Evolutionary conservation across 2,329 filamentous ascomycete species (phyloP).

Genomic region (Paracamarosporium sp.): DNA sequence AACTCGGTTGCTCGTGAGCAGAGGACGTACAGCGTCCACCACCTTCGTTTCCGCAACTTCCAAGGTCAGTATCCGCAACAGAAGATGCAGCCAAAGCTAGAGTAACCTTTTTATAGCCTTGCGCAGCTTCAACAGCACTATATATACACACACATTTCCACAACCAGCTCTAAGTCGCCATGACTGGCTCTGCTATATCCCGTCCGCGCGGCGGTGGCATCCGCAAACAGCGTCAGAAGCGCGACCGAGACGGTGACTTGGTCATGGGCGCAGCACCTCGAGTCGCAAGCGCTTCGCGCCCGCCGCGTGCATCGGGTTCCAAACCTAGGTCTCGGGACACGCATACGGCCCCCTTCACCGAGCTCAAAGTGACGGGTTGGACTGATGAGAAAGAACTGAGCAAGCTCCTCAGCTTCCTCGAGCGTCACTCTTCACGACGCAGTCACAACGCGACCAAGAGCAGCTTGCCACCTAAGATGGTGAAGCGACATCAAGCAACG

Average conservation of each 20-base stretch:
- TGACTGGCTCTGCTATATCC: conserved; percentile 8
- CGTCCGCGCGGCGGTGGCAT: conserved; percentile 19
- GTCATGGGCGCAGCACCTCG: conserved; percentile 60
- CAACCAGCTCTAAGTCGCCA: not conserved
- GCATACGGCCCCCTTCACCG: conserved; percentile 5
- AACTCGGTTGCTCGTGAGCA: not conserved
- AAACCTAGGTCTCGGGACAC: not conserved
- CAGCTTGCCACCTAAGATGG: conserved; percentile 35
- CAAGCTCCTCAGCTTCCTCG: conserved; percentile 49
- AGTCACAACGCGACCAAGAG: conserved; percentile 35
- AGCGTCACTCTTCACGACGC: conserved; percentile 43
- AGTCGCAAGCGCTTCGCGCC: conserved; percentile 11
- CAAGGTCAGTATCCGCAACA: not conserved
- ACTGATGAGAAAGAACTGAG: conserved; percentile 40
- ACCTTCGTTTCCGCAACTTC: not conserved
- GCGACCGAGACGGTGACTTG: conserved; percentile 68
- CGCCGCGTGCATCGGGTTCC: conserved; percentile 3
- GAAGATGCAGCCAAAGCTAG: not conserved
- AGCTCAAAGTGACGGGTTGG: conserved; percentile 50
- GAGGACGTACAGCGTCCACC: not conserved
- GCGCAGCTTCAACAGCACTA: not conserved
- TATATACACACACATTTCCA: not conserved
- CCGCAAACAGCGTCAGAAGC: conserved; percentile 43
- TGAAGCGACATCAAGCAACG: conserved; percentile 46
- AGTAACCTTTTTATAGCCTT: not conserved